Conservation (phyloP, 805 yeast genomes). For the Ogataea parapolymorpha region DNA sequence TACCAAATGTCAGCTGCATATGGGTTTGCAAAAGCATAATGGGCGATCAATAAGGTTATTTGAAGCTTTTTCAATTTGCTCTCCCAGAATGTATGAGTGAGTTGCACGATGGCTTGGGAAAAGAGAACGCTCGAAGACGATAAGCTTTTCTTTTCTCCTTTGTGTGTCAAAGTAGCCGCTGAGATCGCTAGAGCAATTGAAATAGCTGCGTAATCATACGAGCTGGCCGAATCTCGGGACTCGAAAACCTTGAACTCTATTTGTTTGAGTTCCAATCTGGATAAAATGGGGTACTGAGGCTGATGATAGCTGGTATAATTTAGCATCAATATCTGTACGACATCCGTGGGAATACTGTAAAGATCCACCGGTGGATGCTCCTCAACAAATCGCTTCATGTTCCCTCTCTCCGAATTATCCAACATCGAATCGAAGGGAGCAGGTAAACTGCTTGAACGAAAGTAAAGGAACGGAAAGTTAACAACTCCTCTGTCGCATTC, state of each 20-base stretch:
- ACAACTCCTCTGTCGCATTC: slow-evolving; percentile 12
- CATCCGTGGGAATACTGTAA: slow-evolving; percentile 13
- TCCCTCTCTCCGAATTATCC: slow-evolving; percentile 9
- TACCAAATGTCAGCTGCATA: slow-evolving; percentile 18
- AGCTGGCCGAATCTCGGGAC: neutral
- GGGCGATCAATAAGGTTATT: slow-evolving; percentile 12
- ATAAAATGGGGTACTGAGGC: slow-evolving; percentile 18
- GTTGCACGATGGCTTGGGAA: neutral
- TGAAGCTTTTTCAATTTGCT: slow-evolving; percentile 11
- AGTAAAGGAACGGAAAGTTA: slow-evolving; percentile 5
- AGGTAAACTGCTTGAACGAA: slow-evolving; percentile 14
- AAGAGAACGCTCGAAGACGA: neutral
- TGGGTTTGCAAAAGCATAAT: slow-evolving; percentile 20
- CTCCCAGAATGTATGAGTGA: slow-evolving; percentile 1
- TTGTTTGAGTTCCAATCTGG: slow-evolving; percentile 11
- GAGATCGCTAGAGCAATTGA: slow-evolving; percentile 1
- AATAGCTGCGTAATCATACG: neutral
- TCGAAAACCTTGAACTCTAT: slow-evolving; percentile 7
- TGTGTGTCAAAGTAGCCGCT: neutral
- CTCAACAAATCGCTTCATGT: slow-evolving; percentile 8
- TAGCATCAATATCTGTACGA: slow-evolving; percentile 11
- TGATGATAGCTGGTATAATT: slow-evolving; percentile 13
- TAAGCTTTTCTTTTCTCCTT: neutral
- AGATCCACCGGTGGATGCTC: slow-evolving; percentile 17
- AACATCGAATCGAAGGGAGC: slow-evolving; percentile 15